Evolutionary conservation across 192 early-diverging fungal species (phyloP).

Genomic region (Backusella westeae): DNA sequence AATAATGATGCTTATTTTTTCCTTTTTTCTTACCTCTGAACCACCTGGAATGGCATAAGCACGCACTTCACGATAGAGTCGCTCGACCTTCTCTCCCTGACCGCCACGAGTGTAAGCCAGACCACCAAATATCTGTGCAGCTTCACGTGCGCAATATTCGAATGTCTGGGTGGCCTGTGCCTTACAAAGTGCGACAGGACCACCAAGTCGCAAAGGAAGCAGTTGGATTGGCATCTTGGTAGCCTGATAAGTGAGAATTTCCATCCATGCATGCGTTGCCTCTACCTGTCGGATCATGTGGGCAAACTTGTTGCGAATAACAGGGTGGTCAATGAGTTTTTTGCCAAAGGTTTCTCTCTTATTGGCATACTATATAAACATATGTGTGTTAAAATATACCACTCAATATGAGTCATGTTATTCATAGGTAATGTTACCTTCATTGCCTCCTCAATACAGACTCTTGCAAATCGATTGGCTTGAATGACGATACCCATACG

Average conservation of each 20-base stretch:
- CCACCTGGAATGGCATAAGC: conserved; percentile 86
- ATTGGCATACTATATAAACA: conserved; percentile 56
- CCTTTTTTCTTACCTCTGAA: conserved; percentile 74
- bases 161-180: conserved; percentile 83
- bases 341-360: conserved; percentile 87
- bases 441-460: conserved; percentile 79
- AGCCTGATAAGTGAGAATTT: conserved; percentile 72
- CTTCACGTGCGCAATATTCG: conserved; percentile 85
- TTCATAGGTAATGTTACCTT: conserved; percentile 32
- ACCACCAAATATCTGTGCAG: conserved; percentile 88
- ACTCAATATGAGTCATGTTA: not conserved
- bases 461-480: conserved; percentile 82
- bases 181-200: conserved; percentile 83
- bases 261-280: conserved; percentile 84
- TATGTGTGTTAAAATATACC: not conserved
- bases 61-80: conserved; percentile 82
- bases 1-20: conserved; percentile 58
- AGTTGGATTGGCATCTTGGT: conserved; percentile 60
- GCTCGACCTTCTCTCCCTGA: conserved; percentile 71
- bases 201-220: conserved; percentile 73
- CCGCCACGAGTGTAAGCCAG: conserved; percentile 73
- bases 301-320: conserved; percentile 75
- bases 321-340: conserved; percentile 81
- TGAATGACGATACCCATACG: conserved; percentile 83
- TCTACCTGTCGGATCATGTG: conserved; percentile 84